Evolutionary conservation across 1,139 yeast species (phyloP), one percentile per base, ranked within the genome.

Genomic region (Maudiozyma humilis): DNA sequence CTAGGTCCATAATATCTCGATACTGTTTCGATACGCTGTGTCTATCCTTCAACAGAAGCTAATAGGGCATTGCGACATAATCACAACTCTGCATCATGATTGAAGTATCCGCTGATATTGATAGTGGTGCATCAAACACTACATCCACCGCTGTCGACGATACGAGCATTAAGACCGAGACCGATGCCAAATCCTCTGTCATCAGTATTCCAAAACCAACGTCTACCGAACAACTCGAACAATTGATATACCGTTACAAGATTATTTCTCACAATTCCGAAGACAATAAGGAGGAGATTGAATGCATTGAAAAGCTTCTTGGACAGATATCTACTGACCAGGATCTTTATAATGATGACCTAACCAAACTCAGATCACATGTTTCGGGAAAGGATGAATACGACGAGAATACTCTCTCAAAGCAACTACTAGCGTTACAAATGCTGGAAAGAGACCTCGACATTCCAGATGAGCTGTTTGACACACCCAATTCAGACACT

Each of bases 401-500:
- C 39, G 86, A 87, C 60, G 53, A 69, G 17, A 69, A 66, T 3
- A 62, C 81, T 42, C 68, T 89, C 47, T 71, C 75, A 45, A 73
- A 77, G 43, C 97, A 89, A 63, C 65, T 91, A 23, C 69, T 79
- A 25, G 86, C 93, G 0, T 76, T 86, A 52, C 88, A 88, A 60
- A 62, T 88, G 30, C 67, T 91, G 43, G 75, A 94, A 1, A 82
- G 77, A 51, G 94, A 88, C 60, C 58, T 86, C 51, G 93, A 85
- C 56, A 63, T 93, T 40, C 94, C 96, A 8, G 68, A 69, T 47
- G 47, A 65, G 47, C 56, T 71, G 47, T 68, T 73, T n/a, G 5
- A 38, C 16, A 41, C 40, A 37, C 39, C 38, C 12, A 36, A 39
- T 25, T 19, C 36, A n/a, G 33, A 36, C 20, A 5, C 52, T 49